These are phyloP conservation scores for Salix koriyanagi DNA, from an alignment of 345 rosid species.

Conservation along the genomic window DNA sequence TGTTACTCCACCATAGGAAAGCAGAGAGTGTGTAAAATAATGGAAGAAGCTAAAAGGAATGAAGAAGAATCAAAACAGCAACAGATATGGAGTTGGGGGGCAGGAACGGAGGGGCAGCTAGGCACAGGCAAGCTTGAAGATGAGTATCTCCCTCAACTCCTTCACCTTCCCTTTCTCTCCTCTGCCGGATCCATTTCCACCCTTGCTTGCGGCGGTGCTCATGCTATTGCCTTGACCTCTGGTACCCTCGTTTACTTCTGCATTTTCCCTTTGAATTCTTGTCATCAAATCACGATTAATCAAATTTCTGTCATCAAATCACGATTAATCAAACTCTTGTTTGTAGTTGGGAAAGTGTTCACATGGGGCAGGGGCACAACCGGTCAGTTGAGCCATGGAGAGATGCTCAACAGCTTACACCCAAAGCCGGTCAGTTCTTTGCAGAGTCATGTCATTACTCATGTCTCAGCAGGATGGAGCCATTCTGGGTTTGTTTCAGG, in stretches of 20 bases:
- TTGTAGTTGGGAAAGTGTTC: conserved; percentile 56
- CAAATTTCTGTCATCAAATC: background rate
- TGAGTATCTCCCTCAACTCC: conserved; percentile 72
- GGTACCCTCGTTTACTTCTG: conserved; percentile 26
- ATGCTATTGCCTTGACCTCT: conserved; percentile 67
- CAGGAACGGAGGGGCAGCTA: conserved; percentile 90
- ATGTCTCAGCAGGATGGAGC: conserved; percentile 85
- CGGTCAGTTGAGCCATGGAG: conserved; percentile 91
- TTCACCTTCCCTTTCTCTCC: conserved; percentile 40
- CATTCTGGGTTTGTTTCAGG: conserved; percentile 89
- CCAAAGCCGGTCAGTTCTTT: conserved; percentile 51
- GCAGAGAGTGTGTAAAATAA: background rate
- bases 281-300: background rate
- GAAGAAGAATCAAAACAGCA: conserved; percentile 10
- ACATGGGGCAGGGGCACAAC: conserved; percentile 94
- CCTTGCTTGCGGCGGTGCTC: conserved; percentile 93
- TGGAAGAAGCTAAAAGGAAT: background rate
- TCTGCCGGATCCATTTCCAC: conserved; percentile 48
- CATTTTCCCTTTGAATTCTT: background rate
- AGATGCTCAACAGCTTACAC: conserved; percentile 30
- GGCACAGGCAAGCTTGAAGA: conserved; percentile 66
- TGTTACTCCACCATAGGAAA: no score
- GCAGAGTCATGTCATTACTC: conserved; percentile 33
- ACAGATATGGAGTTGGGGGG: conserved; percentile 92
- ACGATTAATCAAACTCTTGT: background rate